These are phyloP conservation scores for Citropsis articulata DNA, from an alignment of 345 rosid genomes.

Conservation along the genomic window DNA sequence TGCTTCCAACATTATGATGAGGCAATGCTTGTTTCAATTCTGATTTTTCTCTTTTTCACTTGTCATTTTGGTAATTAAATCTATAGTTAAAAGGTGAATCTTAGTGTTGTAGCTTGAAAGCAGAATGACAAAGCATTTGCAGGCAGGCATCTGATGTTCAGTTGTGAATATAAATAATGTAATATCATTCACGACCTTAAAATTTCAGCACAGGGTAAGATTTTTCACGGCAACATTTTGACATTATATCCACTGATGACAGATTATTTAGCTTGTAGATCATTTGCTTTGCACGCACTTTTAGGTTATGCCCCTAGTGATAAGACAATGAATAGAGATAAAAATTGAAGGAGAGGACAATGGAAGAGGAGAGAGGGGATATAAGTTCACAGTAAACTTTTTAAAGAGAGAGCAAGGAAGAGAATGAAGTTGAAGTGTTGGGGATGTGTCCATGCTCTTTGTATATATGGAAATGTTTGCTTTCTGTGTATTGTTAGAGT, in stretches of 20 bases:
- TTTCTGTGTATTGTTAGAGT: not conserved
- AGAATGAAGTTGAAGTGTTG: not conserved
- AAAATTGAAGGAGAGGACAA: not conserved
- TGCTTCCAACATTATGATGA: not conserved
- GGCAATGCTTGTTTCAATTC: not conserved
- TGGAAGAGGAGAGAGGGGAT: not conserved
- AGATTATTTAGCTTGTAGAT: not conserved
- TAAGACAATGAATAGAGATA: not conserved
- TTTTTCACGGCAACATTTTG: not conserved
- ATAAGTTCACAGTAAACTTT: not conserved
- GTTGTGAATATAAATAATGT: not conserved
- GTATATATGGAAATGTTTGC: not conserved
- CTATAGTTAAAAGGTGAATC: not conserved
- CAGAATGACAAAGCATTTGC: not conserved
- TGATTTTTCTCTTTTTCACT: not conserved
- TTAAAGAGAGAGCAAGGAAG: not conserved
- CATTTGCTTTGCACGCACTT: not conserved
- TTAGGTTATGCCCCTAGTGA: not conserved
- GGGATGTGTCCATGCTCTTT: not conserved
- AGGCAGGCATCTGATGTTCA: not conserved
- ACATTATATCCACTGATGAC: not conserved
- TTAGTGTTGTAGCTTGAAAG: not conserved
- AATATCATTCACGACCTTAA: conserved; percentile 2
- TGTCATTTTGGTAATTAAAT: not conserved
- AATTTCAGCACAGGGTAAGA: not conserved